A percentile compares a stretch with the other conserved stretches of the same genome.
phyloP scores from a whole-genome alignment of 768 basidiomycete species.

The Trichaptum fuscoviolaceum region DNA sequence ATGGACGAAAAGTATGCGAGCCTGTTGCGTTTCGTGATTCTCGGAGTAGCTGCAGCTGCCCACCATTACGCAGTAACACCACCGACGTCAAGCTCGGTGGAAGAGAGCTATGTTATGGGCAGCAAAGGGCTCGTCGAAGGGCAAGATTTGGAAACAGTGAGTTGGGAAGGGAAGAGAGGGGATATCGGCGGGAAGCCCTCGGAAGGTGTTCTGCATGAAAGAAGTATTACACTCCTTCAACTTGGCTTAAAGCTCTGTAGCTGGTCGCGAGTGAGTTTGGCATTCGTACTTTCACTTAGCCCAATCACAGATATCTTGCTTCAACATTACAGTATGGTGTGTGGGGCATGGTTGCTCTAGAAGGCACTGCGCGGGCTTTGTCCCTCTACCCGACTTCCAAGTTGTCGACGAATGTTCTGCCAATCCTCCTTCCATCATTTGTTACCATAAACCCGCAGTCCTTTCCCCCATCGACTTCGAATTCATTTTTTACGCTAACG shows the following conservation, averaged over 20 bases:
- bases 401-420: background rate
- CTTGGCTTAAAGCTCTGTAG: background rate
- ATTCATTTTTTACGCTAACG: background rate
- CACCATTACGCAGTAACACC: background rate
- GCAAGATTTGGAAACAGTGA: background rate
- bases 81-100: background rate
- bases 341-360: background rate
- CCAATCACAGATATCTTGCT: background rate
- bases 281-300: background rate
- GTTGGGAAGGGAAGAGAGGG: background rate
- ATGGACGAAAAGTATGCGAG: background rate
- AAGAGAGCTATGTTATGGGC: background rate
- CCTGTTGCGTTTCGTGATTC: background rate
- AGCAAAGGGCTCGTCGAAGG: background rate
- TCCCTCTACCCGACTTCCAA: background rate
- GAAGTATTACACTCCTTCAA: background rate
- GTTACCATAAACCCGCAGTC: background rate
- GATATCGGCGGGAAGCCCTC: background rate
- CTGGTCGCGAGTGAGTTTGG: background rate
- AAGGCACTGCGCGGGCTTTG: background rate
- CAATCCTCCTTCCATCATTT: background rate
- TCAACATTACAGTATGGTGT: background rate
- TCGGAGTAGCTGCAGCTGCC: background rate
- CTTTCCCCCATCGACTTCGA: background rate
- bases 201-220: background rate